phyloP scores from a whole-genome alignment of 2,329 filamentous ascomycete species.

The Sporothrix variecibatus region DNA sequence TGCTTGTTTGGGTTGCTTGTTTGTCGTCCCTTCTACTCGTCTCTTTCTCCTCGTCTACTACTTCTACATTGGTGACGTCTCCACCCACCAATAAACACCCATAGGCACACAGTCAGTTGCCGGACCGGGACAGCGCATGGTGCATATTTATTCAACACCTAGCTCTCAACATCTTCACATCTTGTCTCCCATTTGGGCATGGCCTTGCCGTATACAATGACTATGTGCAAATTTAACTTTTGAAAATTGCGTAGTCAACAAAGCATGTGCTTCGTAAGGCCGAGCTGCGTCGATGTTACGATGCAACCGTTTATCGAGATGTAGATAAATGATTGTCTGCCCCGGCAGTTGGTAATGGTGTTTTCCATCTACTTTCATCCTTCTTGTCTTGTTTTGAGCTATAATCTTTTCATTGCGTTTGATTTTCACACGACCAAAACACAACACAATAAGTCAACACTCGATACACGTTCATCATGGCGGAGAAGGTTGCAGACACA shows the following conservation, averaged over 20 bases:
- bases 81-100: not conserved
- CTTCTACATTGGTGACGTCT: not conserved
- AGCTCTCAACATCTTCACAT: not conserved
- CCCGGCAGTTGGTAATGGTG: not conserved
- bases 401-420: not conserved
- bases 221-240: not conserved
- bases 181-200: not conserved
- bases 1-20: not conserved
- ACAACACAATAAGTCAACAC: not conserved
- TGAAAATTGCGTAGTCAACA: not conserved
- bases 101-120: not conserved
- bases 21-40: not conserved
- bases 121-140: not conserved
- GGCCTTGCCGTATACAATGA: not conserved
- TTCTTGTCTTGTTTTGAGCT: no score
- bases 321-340: not conserved
- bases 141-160: not conserved
- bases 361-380: not conserved
- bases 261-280: not conserved
- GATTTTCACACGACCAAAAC: not conserved
- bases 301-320: not conserved
- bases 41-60: not conserved
- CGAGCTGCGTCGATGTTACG: not conserved
- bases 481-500: not conserved
- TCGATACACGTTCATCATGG: not conserved